These are phyloP conservation scores for Chaetomidium leptoderma DNA, from an alignment of 495 filamentous ascomycete genomes.

Conservation along the genomic window DNA sequence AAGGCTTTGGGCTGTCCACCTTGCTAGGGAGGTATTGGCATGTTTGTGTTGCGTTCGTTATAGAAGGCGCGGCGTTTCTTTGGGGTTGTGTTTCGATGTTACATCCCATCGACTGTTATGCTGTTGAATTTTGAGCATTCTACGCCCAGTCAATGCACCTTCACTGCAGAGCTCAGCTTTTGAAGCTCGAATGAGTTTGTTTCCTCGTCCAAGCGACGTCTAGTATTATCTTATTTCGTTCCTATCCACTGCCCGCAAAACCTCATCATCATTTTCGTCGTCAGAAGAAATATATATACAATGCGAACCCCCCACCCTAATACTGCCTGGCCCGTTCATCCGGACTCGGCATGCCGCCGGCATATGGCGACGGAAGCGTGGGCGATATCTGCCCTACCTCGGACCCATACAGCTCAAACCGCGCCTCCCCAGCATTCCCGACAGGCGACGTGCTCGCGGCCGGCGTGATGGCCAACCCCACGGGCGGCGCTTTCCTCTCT, in stretches of 20 bases:
- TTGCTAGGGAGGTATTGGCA: not conserved
- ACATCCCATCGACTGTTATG: not conserved
- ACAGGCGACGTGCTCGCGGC: not conserved
- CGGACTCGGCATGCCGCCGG: slow-evolving; percentile 3
- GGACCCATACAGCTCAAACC: slow-evolving; percentile 31
- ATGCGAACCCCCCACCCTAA: not conserved
- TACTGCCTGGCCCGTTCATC: not conserved
- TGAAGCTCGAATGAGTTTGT: too few species aligned
- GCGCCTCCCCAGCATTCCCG: slow-evolving; percentile 4
- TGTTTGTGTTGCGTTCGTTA: not conserved
- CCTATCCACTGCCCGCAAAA: not conserved
- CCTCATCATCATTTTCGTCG: not conserved
- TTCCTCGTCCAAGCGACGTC: not conserved
- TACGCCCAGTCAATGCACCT: not conserved
- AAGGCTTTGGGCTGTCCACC: not conserved
- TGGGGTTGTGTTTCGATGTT: not conserved
- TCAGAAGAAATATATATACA: not conserved
- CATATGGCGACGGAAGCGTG: not conserved
- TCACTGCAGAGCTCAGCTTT: too few species aligned
- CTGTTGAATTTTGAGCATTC: not conserved
- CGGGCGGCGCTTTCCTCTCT: not conserved
- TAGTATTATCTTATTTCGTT: not conserved
- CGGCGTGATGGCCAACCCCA: not conserved
- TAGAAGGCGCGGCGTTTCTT: slow-evolving; percentile 7
- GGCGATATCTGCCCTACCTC: slow-evolving; percentile 13